Evolutionary conservation across 495 filamentous ascomycete species (phyloP), one percentile per base, ranked within the genome.

Genomic region (Hypomontagnella monticulosa): DNA sequence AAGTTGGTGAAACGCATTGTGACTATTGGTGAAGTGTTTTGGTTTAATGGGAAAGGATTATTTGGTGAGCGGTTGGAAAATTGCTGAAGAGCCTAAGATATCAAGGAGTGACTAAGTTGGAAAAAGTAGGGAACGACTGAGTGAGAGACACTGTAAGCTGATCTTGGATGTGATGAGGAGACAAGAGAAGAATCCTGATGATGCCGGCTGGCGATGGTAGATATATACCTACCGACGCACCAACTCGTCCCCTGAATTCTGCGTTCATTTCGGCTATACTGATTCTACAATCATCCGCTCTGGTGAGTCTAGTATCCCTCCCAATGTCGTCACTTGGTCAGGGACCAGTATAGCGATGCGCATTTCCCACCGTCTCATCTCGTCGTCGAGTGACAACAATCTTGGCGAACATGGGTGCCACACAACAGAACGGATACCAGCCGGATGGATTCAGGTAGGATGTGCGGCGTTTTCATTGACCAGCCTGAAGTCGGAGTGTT

Each of bases 1-100:
- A 74, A 66, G 48, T 40, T 72, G 32, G 69, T 53, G 69, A 72
- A 72, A 65, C 62, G 69, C 71, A 74, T 74, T 59, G 15, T 73
- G 54, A 15, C 49, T 43, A 44, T 48, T 52, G 48, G 36, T 50
- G 34, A 53, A 40, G 54, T 44, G 16, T 27, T n/a, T n/a, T n/a
- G n/a, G n/a, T n/a, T 46, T 19, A 47, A n/a, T 37, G 33, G 40
- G 40, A 53, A 41, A 15, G 3, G 19, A 54, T 38, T 23, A 48
- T 69, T 14, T 41, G 6, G 34, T 52, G 55, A 50, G 40, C 40
- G 32, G 40, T 33, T 23, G 19, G 8, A 27, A 16, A 50, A 57
- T 27, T 27, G 66, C 61, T 61, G 61, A 64, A 58, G 32, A 57
- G 66, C 66, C 36, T 38, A 52, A 61, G 66, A 51, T 56, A 65